Evolutionary conservation across 2,329 filamentous ascomycete species (phyloP).

Genomic region (Fusarium oligoseptatum): DNA sequence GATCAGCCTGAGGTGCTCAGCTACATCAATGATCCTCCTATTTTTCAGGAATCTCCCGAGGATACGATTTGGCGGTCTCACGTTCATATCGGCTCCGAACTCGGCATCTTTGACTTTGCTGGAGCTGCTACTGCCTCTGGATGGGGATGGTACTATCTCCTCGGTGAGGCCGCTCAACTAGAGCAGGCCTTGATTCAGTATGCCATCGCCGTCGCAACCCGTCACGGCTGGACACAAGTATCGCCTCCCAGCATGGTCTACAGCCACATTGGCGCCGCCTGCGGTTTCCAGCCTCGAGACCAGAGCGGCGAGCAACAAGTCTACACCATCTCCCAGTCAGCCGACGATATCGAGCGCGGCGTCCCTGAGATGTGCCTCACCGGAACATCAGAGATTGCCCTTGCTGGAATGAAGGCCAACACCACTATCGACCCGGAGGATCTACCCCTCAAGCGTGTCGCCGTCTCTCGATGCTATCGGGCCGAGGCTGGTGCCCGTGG

Average conservation of each 20-base stretch:
- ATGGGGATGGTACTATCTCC: conserved; percentile 98
- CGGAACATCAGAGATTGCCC: conserved; percentile 93
- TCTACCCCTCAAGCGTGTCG: conserved; percentile 84
- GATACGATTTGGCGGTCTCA: conserved; percentile 75
- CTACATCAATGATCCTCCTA: conserved; percentile 82
- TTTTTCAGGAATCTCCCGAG: conserved; percentile 49
- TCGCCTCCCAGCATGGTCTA: conserved; percentile 93
- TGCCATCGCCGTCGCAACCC: conserved; percentile 79
- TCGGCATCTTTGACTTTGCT: conserved; percentile 93
- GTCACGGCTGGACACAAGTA: conserved; percentile 82
- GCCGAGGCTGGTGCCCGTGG: conserved; percentile 94
- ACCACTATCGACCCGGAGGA: conserved; percentile 73
- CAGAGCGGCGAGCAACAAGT: conserved; percentile 92
- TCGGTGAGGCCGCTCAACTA: conserved; percentile 92
- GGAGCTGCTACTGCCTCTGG: conserved; percentile 85
- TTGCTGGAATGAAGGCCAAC: conserved; percentile 90
- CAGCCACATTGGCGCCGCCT: conserved; percentile 88
- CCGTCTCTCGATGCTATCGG: conserved; percentile 91
- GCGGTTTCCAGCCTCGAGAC: conserved; percentile 95
- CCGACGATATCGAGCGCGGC: conserved; percentile 70
- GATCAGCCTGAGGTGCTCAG: conserved; percentile 73
- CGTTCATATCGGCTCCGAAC: conserved; percentile 85
- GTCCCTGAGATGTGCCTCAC: conserved; percentile 82
- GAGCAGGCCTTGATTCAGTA: conserved; percentile 95
- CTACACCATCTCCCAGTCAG: conserved; percentile 79